phyloP scores from a whole-genome alignment of 2,329 filamentous ascomycete species.

The Metarhizium sp. region DNA sequence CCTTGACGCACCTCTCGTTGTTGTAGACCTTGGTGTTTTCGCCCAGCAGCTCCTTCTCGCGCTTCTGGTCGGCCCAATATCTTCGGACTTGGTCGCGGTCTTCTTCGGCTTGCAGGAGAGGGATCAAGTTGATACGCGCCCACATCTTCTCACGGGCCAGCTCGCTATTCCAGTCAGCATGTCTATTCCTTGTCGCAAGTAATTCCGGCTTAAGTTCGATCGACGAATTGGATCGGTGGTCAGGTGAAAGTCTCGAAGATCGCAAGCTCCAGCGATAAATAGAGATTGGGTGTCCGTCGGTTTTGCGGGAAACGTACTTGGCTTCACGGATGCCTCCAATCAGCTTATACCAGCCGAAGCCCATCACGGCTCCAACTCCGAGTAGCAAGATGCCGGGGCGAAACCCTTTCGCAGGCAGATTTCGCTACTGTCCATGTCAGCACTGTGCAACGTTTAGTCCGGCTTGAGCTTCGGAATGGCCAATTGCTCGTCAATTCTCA shows the following conservation, averaged over 20 bases:
- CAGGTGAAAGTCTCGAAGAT: not conserved
- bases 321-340: constrained; percentile 79
- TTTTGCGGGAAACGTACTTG: constrained; percentile 54
- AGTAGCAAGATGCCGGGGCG: constrained; percentile 70
- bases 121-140: constrained; percentile 90
- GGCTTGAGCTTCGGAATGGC: not conserved
- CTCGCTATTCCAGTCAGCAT: constrained; percentile 49
- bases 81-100: constrained; percentile 90
- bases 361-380: constrained; percentile 69
- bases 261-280: not conserved
- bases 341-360: constrained; percentile 83
- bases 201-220: not conserved
- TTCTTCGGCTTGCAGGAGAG: constrained; percentile 89
- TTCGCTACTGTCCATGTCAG: constrained; percentile 50
- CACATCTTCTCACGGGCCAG: constrained; percentile 96
- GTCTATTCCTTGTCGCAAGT: not conserved
- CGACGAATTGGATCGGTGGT: not conserved
- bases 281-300: not conserved
- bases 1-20: constrained; percentile 62
- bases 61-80: constrained; percentile 74
- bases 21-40: constrained; percentile 80
- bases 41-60: constrained; percentile 86
- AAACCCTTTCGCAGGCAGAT: constrained; percentile 86
- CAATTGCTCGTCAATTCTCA: not conserved
- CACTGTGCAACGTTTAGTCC: not conserved